Conservation (phyloP, 2,329 filamentous ascomycete genomes). For the Ambrosiella xylebori region DNA sequence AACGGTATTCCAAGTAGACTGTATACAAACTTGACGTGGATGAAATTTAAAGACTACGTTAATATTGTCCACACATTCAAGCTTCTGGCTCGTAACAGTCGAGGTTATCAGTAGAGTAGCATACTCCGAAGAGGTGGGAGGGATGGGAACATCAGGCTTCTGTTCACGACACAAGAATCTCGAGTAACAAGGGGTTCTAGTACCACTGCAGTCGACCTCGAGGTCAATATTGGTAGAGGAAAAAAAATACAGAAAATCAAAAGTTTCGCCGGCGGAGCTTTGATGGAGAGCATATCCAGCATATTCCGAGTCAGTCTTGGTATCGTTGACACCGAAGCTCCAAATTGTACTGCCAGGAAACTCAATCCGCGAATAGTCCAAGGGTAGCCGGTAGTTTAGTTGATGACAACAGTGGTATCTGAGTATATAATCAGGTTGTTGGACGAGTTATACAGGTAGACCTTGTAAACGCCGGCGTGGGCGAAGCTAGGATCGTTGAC, state of each 20-base stretch:
- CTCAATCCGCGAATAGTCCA: conserved; percentile 1
- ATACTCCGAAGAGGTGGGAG: not conserved
- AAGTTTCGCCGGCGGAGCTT: not conserved
- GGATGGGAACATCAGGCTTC: conserved; percentile 3
- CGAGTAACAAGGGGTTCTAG: not conserved
- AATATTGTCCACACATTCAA: not conserved
- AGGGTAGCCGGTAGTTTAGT: not conserved
- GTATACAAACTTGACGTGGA: conserved; percentile 6
- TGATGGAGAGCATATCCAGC: conserved; percentile 6
- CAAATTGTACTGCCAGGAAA: conserved; percentile 5
- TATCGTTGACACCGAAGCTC: conserved; percentile 2
- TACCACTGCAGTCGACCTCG: not conserved
- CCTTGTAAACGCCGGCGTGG: conserved; percentile 5
- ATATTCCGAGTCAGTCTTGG: conserved; percentile 4
- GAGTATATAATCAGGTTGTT: conserved; percentile 1
- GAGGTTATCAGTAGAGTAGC: not conserved
- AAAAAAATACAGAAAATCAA: conserved; percentile 8
- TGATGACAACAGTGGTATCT: not conserved
- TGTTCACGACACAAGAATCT: conserved; percentile 5
- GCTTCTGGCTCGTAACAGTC: too few relatives aligned
- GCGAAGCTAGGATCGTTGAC: not conserved
- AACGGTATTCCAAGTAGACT: conserved; percentile 3
- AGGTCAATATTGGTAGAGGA: not conserved
- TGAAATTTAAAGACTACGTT: conserved; percentile 3
- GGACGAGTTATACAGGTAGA: not conserved